Base-by-base conservation (phyloP, 2,329 filamentous ascomycete genomes). In the Dichotomopilus funicola region DNA sequence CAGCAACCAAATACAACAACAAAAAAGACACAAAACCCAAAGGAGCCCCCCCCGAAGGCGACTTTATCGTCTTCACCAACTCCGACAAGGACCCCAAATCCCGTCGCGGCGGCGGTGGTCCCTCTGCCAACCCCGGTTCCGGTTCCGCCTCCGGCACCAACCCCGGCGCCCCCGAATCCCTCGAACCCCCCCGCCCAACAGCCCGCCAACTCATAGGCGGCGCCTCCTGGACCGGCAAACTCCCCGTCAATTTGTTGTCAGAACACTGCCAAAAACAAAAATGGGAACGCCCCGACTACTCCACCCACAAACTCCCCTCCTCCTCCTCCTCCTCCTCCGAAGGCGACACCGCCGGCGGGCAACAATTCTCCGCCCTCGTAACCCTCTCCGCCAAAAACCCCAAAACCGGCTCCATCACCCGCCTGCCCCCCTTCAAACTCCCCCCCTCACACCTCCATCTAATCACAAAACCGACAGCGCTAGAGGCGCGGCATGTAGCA, bases 201-300 rank as follows among this genome's bases (percentile, higher is more conserved):
- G 79, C 80, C 45, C 86, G 87, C 71, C 89, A 95, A 64, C 76
- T 99, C 62, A 95, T 99, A 66, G 94, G 91, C 43, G 94, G 94
- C 49, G 84, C 90, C 56, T 96, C 91, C 63, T 99, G 94, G 94
- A 99, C 94, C 0, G 94, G 94, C 42, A 99, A 99, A 70, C 76
- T 99, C 36, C 94, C 94, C 1, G 88, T 96, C 61, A 96, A 95
- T 68, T 79, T 97, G 65, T 81, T 97, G 61, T 89, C 88, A 38
- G 94, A 97, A 76, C 89, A 95, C 72, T 96, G 91, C 66, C 91
- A 96, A 73, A 95, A 92, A 71, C 89, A 95, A 70, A 90, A 89
- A 68, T 99, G 94, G 94, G 88, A 90, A 62, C 92, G 86, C 68
- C 92, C 92, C 1, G 91, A 95, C 61, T 99, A 96, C 71, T 87